phyloP scores from a whole-genome alignment of 2,329 filamentous ascomycete species.

The Colletotrichum camelliae region DNA sequence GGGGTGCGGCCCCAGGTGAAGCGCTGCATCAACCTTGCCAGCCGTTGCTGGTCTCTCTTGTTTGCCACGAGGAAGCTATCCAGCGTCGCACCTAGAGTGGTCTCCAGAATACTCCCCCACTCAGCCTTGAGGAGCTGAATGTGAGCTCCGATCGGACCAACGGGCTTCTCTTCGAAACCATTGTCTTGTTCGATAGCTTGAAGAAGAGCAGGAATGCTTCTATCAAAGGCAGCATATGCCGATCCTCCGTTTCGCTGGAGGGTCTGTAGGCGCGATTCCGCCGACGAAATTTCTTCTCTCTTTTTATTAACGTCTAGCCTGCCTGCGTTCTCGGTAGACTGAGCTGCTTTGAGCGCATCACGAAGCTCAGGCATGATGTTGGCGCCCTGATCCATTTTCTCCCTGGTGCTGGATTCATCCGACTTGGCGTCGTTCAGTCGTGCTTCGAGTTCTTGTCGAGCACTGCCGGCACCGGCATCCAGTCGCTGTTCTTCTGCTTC shows the following conservation, averaged over 20 bases:
- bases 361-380: background rate
- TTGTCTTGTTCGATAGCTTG: constrained; percentile 71
- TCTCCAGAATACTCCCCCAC: constrained; percentile 86
- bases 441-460: constrained; percentile 54
- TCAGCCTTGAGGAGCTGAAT: constrained; percentile 78
- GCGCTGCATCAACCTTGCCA: constrained; percentile 69
- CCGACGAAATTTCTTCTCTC: constrained; percentile 23
- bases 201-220: constrained; percentile 67
- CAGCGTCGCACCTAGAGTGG: constrained; percentile 70
- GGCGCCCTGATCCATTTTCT: background rate
- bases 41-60: constrained; percentile 74
- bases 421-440: constrained; percentile 25
- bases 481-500: constrained; percentile 65
- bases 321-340: background rate
- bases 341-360: background rate
- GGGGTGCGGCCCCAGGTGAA: constrained; percentile 48
- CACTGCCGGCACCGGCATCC: constrained; percentile 71
- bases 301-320: constrained; percentile 6
- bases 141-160: constrained; percentile 84
- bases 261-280: constrained; percentile 5
- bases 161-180: constrained; percentile 72
- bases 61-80: constrained; percentile 83
- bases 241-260: constrained; percentile 43
- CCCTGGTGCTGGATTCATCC: constrained; percentile 22
- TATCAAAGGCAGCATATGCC: constrained; percentile 68